These are phyloP conservation scores for Thermomyces lanuginosus DNA, from an alignment of 2,329 filamentous ascomycete species.

Conservation along the genomic window DNA sequence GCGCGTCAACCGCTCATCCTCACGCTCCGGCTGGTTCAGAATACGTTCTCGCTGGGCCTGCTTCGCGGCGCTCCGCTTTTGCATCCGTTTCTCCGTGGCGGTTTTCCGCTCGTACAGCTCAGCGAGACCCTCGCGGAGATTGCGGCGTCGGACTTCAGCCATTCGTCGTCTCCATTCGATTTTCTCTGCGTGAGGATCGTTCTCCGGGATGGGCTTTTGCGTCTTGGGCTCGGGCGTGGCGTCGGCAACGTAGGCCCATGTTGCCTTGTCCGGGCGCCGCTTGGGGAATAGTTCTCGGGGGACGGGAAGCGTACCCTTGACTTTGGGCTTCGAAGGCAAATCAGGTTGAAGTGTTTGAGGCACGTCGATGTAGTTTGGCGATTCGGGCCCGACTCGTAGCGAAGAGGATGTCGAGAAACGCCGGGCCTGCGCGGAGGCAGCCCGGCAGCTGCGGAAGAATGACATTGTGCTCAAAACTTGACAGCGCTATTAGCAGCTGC, in stretches of 20 bases:
- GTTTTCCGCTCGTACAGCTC: slow-evolving; percentile 53
- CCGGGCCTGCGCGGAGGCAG: slow-evolving; percentile 23
- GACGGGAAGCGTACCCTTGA: slow-evolving; percentile 68
- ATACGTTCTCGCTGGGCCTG: slow-evolving; percentile 35
- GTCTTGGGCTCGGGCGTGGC: slow-evolving; percentile 40
- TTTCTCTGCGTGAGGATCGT: slow-evolving; percentile 32
- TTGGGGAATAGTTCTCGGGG: slow-evolving; percentile 64
- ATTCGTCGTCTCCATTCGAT: slow-evolving; percentile 55
- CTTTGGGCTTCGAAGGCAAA: slow-evolving; percentile 28
- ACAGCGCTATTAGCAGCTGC: not conserved
- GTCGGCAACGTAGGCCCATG: slow-evolving; percentile 42
- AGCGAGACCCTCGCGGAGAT: slow-evolving; percentile 53
- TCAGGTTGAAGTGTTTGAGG: slow-evolving; percentile 60
- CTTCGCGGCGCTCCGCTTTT: slow-evolving; percentile 30
- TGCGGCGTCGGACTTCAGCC: slow-evolving; percentile 53
- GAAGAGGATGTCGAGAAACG: slow-evolving; percentile 23
- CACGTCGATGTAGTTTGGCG: slow-evolving; percentile 71
- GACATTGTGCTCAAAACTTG: slow-evolving; percentile 16
- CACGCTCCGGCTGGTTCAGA: slow-evolving; percentile 48
- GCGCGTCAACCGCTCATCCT: slow-evolving; percentile 62
- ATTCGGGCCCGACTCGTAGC: slow-evolving; percentile 47
- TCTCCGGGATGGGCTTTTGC: slow-evolving; percentile 16
- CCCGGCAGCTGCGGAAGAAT: slow-evolving; percentile 20
- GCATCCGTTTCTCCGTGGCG: slow-evolving; percentile 21
- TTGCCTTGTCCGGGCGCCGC: slow-evolving; percentile 44